Evolutionary conservation across 139 green algal genomes (phyloP), one percentile per base, ranked within the genome.

Genomic region (Medakamo hakoo): DNA sequence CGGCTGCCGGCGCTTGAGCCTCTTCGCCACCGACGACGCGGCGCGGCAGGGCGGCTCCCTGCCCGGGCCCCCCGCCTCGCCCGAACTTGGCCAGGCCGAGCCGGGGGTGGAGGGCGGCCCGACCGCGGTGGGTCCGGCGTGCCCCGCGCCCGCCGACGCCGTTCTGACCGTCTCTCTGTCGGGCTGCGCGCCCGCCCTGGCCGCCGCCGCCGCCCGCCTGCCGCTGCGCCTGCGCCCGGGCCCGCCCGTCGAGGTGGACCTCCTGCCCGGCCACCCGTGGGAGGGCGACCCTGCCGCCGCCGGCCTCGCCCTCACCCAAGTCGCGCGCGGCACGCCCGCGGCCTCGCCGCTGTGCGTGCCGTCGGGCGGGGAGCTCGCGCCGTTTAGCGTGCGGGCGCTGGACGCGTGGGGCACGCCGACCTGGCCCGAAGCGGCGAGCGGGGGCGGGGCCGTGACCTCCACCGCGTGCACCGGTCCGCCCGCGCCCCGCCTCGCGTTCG

Each of bases 401-500:
- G 82, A 89, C 62, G 60, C 63, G 1, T 89, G 80, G 79, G 76
- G 76, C 59, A 85, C 85, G 64, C 20, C 63, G 30, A 82, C 80
- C 4, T 61, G 52, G 19, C 70, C 76, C 27, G n/a, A n/a, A n/a
- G n/a, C n/a, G n/a, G n/a, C n/a, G n/a, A n/a, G n/a, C n/a, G n/a
- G n/a, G n/a, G n/a, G n/a, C n/a, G n/a, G n/a, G n/a, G n/a, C n/a
- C n/a, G n/a, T n/a, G n/a, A n/a, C n/a, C n/a, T n/a, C n/a, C n/a
- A n/a, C n/a, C n/a, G n/a, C n/a, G n/a, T n/a, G n/a, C n/a, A n/a
- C n/a, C n/a, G n/a, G n/a, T n/a, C n/a, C 40, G 40, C 40, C 40
- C 40, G 9, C 40, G 40, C 40, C 9, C 40, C 4, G 19, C 26
- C 62, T 67, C 4, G 4, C 62, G 21, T 27, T 72, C 4, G 18